Evolutionary conservation across 2,329 filamentous ascomycete genomes (phyloP).

Genomic region (Coniosporium tulheliwenetii): DNA sequence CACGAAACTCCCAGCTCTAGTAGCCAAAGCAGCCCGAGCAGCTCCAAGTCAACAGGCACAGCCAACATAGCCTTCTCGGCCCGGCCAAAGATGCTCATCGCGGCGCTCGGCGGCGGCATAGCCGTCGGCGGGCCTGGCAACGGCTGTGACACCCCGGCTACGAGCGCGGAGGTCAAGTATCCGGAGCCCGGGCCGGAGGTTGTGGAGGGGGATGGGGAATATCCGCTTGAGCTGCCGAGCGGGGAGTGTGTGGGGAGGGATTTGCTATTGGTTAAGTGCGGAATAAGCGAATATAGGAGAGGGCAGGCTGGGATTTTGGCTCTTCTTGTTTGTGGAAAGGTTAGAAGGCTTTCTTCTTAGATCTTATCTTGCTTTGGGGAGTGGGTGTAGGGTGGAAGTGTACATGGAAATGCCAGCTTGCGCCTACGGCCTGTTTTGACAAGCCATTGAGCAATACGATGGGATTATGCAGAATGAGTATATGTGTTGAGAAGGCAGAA

Average conservation of each 20-base stretch:
- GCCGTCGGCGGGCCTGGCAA: slow-evolving; percentile 3
- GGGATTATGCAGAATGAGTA: no score
- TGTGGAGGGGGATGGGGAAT: slow-evolving; percentile 26
- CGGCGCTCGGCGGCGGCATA: slow-evolving; percentile 16
- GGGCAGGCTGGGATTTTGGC: no score
- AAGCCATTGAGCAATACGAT: no score
- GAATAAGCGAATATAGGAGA: no score
- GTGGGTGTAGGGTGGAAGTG: no score
- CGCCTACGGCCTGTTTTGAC: no score
- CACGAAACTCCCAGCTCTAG: slow-evolving; percentile 1
- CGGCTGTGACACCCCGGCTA: slow-evolving; percentile 21
- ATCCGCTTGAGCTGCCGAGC: slow-evolving; percentile 23
- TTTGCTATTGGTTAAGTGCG: no score
- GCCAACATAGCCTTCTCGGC: slow-evolving; percentile 15
- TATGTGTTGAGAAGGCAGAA: no score
- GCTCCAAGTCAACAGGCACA: slow-evolving; percentile 1
- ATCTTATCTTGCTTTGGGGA: no score
- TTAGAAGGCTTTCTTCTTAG: no score
- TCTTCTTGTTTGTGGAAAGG: no score
- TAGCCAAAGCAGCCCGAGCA: slow-evolving; percentile 11
- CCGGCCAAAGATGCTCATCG: slow-evolving; percentile 24
- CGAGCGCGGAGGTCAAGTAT: slow-evolving; percentile 25
- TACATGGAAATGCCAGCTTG: no score
- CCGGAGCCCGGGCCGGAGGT: slow-evolving; percentile 27
- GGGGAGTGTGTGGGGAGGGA: slow-evolving; percentile 5